Evolutionary conservation across 148 eudicot species (phyloP).

Genomic region (Chenopodium suecicum): DNA sequence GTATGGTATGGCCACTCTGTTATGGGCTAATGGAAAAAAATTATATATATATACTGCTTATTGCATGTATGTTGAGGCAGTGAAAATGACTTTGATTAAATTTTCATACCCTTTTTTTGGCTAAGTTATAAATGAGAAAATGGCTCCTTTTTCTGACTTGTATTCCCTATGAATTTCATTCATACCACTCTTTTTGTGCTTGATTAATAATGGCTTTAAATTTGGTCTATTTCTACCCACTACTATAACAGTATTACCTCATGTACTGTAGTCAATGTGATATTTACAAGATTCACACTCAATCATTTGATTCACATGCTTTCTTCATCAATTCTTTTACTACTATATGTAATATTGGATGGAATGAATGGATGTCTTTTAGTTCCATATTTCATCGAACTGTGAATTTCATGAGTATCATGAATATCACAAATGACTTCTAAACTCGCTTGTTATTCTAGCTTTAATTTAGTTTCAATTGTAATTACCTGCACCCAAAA

Average conservation of each 20-base stretch:
- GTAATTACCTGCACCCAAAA: too few relatives aligned
- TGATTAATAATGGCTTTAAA: too few relatives aligned
- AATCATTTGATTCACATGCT: neutral
- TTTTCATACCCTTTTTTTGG: too few relatives aligned
- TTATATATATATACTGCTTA: neutral
- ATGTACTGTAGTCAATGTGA: neutral
- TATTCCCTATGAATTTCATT: too few relatives aligned
- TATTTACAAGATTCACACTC: neutral
- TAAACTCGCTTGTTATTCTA: too few relatives aligned
- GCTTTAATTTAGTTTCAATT: too few relatives aligned
- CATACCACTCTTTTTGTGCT: too few relatives aligned
- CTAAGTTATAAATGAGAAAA: too few relatives aligned
- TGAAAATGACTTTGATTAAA: neutral
- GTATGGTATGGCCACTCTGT: neutral
- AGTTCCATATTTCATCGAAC: neutral
- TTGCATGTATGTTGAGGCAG: neutral
- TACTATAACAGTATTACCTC: neutral
- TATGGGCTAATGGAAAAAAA: slow-evolving; percentile 1
- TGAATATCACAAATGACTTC: too few relatives aligned
- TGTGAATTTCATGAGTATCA: neutral
- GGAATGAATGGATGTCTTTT: neutral
- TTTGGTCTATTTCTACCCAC: slow-evolving; percentile 1
- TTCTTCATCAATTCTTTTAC: too few relatives aligned
- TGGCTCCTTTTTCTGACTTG: too few relatives aligned
- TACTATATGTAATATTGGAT: too few relatives aligned